Percentiles rank a stretch among this genome's conserved stretches.
Evolutionary conservation across 495 filamentous ascomycete genomes (phyloP).

Genomic region (Aspergillus carlsbadensis): DNA sequence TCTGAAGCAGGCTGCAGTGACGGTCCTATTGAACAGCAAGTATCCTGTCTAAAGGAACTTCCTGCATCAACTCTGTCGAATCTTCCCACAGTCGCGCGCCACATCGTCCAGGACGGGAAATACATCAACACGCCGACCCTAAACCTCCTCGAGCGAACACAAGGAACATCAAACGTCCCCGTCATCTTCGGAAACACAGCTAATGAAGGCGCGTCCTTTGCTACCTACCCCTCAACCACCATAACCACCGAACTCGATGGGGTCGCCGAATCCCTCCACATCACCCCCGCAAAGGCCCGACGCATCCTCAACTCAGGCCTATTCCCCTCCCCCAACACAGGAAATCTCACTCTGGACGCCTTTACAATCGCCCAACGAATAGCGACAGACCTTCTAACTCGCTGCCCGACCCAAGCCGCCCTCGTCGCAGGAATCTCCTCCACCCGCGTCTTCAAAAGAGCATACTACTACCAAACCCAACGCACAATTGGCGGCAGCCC

Average conservation of each 20-base stretch:
- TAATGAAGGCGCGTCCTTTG: constrained; percentile 43
- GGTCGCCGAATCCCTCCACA: constrained; percentile 33
- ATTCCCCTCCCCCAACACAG: constrained; percentile 39
- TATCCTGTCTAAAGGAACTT: constrained; percentile 37
- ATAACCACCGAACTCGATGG: constrained; percentile 31
- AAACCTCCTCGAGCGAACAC: constrained; percentile 29
- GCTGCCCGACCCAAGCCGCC: constrained; percentile 48
- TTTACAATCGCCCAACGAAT: constrained; percentile 44
- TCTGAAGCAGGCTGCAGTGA: constrained; percentile 33
- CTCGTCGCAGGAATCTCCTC: constrained; percentile 35
- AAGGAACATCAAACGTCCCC: constrained; percentile 33
- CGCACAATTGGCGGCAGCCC: constrained; percentile 33
- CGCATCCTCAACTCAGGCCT: constrained; percentile 37
- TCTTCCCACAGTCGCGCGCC: constrained; percentile 35
- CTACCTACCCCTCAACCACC: constrained; percentile 32
- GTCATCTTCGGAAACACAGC: constrained; percentile 41
- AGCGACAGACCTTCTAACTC: constrained; percentile 43
- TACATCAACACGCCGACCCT: constrained; percentile 40
- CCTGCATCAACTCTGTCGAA: constrained; percentile 29
- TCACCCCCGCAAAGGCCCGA: constrained; percentile 33
- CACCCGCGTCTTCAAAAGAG: constrained; percentile 27
- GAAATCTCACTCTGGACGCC: constrained; percentile 42
- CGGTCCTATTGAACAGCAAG: constrained; percentile 27
- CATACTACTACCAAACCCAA: constrained; percentile 49
- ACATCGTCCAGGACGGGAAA: constrained; percentile 45